Conservation (phyloP, 768 basidiomycete genomes). For the Sistotremastrum suecicum region DNA sequence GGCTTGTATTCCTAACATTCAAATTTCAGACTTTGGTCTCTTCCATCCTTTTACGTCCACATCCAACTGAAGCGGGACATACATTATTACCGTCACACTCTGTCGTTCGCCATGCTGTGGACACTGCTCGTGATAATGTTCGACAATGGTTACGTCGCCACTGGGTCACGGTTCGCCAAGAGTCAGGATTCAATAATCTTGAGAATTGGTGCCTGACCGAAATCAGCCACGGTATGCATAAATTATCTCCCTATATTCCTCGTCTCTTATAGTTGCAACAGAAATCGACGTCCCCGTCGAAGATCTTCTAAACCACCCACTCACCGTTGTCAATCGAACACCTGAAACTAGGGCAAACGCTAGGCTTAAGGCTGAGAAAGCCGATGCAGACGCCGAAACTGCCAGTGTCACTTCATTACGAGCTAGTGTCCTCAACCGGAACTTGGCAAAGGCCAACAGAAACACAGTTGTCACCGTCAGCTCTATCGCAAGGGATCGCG, state of each 20-base stretch:
- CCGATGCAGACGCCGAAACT: conserved; percentile 24
- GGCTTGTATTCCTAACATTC: neutral
- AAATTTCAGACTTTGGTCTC: conserved; percentile 50
- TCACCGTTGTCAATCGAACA: conserved; percentile 17
- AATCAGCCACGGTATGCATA: conserved; percentile 57
- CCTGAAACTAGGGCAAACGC: conserved; percentile 5
- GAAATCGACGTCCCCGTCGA: conserved; percentile 72
- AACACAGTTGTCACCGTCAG: conserved; percentile 14
- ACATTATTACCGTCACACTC: conserved; percentile 61
- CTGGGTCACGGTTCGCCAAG: conserved; percentile 62
- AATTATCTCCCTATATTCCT: conserved; percentile 1
- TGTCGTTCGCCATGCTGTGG: conserved; percentile 20
- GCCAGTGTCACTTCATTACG: conserved; percentile 34
- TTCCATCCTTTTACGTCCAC: conserved; percentile 53
- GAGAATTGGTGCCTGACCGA: conserved; percentile 84
- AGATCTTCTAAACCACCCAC: conserved; percentile 45
- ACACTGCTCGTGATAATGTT: conserved; percentile 29
- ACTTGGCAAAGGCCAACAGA: conserved; percentile 12
- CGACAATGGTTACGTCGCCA: conserved; percentile 62
- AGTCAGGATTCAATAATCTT: conserved; percentile 69
- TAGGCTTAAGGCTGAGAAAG: conserved; percentile 7
- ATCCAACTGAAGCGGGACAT: conserved; percentile 39
- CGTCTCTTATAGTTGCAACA: conserved; percentile 14
- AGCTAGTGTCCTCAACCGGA: conserved; percentile 26
- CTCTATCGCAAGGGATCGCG: conserved; percentile 8